A percentile compares a stretch with the other conserved stretches of the same genome.
Evolutionary conservation across 257 asterid genomes (phyloP).

Genomic region (Ehretia macrophylla): DNA sequence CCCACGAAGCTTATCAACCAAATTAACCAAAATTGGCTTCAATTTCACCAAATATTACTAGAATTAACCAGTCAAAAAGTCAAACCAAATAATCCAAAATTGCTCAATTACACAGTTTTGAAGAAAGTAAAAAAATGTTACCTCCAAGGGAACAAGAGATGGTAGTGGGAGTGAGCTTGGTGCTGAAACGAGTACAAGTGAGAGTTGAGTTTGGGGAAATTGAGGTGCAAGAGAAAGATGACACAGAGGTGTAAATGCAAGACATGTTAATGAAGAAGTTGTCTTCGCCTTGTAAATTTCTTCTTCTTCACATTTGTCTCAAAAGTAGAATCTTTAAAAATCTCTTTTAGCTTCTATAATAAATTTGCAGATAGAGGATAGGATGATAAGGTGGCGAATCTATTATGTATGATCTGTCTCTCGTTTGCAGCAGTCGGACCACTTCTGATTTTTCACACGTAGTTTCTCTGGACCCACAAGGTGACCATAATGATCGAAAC

Average conservation of each 20-base stretch:
- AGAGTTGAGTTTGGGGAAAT: conserved; percentile 19
- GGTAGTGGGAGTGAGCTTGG: conserved; percentile 10
- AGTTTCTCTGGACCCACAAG: too few relatives aligned
- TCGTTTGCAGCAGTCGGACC: not conserved
- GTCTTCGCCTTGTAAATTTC: not conserved
- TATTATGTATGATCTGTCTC: not conserved
- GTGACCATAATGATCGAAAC: too few relatives aligned
- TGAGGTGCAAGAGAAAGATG: conserved; percentile 8
- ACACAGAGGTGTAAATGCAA: conserved; percentile 19
- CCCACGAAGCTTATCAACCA: too few relatives aligned
- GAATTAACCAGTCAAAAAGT: not conserved
- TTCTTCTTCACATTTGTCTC: not conserved
- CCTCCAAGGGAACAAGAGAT: conserved; percentile 29
- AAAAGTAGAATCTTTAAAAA: not conserved
- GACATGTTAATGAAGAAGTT: conserved; percentile 4
- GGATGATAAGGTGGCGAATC: conserved; percentile 2
- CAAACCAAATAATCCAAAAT: not conserved
- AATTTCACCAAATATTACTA: too few relatives aligned
- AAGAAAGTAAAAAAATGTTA: not conserved
- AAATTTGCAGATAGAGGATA: conserved; percentile 2
- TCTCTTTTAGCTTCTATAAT: too few relatives aligned
- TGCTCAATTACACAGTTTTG: too few relatives aligned
- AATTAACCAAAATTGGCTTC: too few relatives aligned
- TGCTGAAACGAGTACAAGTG: conserved; percentile 7
- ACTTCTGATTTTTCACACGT: not conserved